Base-by-base conservation (phyloP, 2,329 filamentous ascomycete genomes). In the Trichophyton simii region DNA sequence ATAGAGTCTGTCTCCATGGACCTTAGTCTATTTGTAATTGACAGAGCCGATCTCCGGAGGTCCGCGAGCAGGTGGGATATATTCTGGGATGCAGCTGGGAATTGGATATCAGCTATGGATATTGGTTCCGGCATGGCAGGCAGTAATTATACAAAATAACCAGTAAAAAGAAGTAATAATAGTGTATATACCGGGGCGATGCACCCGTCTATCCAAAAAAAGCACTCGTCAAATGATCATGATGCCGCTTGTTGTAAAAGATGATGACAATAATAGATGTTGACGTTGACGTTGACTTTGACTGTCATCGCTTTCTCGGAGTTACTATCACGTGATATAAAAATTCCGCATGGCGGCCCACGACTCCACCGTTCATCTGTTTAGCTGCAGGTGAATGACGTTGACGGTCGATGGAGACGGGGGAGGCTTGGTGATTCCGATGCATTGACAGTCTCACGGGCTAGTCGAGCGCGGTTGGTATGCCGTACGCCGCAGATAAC, bases 1-100 rank as follows among this genome's bases (percentile, higher is more conserved):
- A 72, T 72, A 7, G 90, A 86, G 73, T 97, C 94, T 31, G 81
- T 76, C 63, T 80, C 77, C 72, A 97, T 92, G 31, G 90, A 96
- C 34, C 78, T 76, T 11, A 99, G 83, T 15, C 92, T 87, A 76
- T 96, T 96, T 66, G 83, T 80, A 65, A 94, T 83, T 64, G 87
- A 88, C 58, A 95, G 82, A 22, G 89, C 87, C 22, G 87, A 84
- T 67, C 87, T 84, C 71, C 87, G 89, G 63, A 96, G 82, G 36
- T 87, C 85, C 57, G 82, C 79, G 13, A 95, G 83, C 3, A 81
- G 85, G 65, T 82, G 81, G 38, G 85, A 88, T 70, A 92, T 82
- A 65, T 86, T 85, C n/a, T 77, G 76, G 36, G 77, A 73, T 18
- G 61, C 55, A 7, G 75, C 75, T 22, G 82, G 79, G 68, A 85